A percentile compares a stretch with the other conserved stretches of the same genome.
These are phyloP conservation scores for Fusarium subglutinans DNA, from an alignment of 2,329 filamentous ascomycete genomes.

Conservation along the genomic window DNA sequence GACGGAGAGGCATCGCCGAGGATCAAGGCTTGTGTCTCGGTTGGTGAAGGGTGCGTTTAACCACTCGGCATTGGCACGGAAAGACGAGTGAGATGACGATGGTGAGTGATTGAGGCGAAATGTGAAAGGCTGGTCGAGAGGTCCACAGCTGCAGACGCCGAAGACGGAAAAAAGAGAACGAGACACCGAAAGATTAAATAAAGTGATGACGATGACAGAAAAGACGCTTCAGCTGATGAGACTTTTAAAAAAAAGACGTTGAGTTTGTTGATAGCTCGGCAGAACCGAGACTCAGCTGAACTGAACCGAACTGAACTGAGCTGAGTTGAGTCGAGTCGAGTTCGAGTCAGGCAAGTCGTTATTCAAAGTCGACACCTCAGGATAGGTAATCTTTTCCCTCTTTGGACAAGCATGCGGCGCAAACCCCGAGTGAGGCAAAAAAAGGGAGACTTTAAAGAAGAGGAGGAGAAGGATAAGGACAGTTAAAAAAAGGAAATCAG, in stretches of 20 bases:
- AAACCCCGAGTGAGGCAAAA: constrained; percentile 2
- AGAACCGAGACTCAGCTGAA: constrained; percentile 1
- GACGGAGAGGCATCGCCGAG: constrained; percentile 48
- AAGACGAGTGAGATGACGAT: neutral
- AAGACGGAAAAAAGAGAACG: neutral
- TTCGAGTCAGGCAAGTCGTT: constrained; percentile 21
- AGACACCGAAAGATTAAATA: neutral
- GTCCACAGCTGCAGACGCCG: constrained; percentile 10
- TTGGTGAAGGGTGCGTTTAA: constrained; percentile 1
- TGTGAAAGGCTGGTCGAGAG: neutral
- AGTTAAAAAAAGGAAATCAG: neutral
- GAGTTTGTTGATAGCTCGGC: constrained; percentile 6
- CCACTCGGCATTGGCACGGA: constrained; percentile 37
- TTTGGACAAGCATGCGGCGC: constrained; percentile 14
- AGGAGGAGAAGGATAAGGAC: neutral
- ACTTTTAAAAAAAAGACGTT: neutral
- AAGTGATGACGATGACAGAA: constrained; percentile 8
- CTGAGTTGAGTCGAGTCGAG: neutral
- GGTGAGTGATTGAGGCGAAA: constrained; percentile 1
- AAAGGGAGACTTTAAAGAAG: neutral
- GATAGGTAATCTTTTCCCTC: constrained; percentile 18
- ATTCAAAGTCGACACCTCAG: constrained; percentile 33
- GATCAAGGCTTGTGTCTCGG: neutral
- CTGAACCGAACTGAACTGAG: neutral
- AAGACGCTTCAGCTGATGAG: neutral